Percentiles rank a stretch among this genome's conserved stretches.
Evolutionary conservation across 2,329 filamentous ascomycete species (phyloP).

Genomic region (Rosellinia necatrix): DNA sequence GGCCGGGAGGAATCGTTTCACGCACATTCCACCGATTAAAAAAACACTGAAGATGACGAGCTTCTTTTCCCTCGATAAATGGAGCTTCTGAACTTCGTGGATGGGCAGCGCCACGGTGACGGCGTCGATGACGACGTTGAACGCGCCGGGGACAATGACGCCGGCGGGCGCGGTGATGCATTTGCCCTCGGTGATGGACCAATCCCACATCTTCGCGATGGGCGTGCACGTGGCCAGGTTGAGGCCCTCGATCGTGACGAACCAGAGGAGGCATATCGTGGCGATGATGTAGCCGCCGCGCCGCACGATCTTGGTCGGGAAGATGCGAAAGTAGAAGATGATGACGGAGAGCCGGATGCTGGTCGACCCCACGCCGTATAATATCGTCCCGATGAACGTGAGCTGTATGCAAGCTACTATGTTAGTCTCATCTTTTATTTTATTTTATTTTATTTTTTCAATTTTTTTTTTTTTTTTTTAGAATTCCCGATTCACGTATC

Average conservation of each 20-base stretch:
- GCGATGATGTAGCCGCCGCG: conserved; percentile 19
- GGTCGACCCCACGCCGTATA: conserved; percentile 22
- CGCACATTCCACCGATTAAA: conserved; percentile 28
- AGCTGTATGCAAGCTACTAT: conserved; percentile 9
- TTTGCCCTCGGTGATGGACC: conserved; percentile 2
- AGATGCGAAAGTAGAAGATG: conserved; percentile 25
- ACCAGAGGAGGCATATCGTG: conserved; percentile 26
- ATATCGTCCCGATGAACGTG: conserved; percentile 17
- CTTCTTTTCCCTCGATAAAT: conserved; percentile 18
- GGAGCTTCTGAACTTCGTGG: conserved; percentile 22
- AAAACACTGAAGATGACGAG: conserved; percentile 12
- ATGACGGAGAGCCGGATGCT: conserved; percentile 26
- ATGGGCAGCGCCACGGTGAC: conserved; percentile 22
- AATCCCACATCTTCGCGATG: conserved; percentile 22
- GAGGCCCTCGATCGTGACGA: conserved; percentile 42
- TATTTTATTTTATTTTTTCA: background rate
- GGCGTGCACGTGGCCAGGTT: conserved; percentile 39
- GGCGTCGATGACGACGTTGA: conserved; percentile 20
- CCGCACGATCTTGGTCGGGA: conserved; percentile 16
- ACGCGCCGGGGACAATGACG: conserved; percentile 11
- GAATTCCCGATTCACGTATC: no score
- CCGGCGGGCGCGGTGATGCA: conserved; percentile 14
- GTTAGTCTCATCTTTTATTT: conserved; percentile 3
- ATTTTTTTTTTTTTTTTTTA: background rate
- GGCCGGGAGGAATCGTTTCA: no score